Conservation (phyloP, 176 grass and related monocot species). For the Lolium perenne region DNA sequence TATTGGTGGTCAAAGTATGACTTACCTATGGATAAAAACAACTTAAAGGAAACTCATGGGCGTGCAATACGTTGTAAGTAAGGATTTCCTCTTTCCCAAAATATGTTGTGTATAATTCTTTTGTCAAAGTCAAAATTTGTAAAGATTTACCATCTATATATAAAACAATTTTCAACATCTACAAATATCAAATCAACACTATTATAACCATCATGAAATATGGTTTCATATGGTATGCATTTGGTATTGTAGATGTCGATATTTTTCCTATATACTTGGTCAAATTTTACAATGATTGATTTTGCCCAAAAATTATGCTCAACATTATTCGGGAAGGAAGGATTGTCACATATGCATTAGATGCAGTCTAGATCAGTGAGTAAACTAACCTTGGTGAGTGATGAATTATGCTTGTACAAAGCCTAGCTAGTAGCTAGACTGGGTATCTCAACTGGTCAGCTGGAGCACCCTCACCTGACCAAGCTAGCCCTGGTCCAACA, state of each 20-base stretch:
- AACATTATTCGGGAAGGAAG: too few species aligned
- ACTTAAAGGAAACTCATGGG: neutral
- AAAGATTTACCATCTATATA: too few species aligned
- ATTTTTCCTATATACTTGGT: too few species aligned
- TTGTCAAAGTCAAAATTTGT: too few species aligned
- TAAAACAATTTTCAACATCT: too few species aligned
- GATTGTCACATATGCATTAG: neutral
- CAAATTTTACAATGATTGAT: too few species aligned
- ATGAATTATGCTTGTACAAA: constrained; percentile 12
- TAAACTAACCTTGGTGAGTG: neutral
- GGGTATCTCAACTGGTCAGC: neutral
- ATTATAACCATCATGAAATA: too few species aligned
- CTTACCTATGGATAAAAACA: neutral
- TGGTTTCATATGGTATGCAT: too few species aligned
- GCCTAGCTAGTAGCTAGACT: constrained; percentile 22
- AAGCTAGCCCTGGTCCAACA: constrained; percentile 34
- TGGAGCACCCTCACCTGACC: constrained; percentile 2
- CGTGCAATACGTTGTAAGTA: neutral
- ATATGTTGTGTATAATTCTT: too few species aligned
- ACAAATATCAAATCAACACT: too few species aligned
- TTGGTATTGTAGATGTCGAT: too few species aligned
- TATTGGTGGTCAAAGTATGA: neutral
- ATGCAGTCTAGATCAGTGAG: neutral
- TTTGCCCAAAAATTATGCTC: too few species aligned
- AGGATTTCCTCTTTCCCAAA: neutral